phyloP scores from a whole-genome alignment of 345 rosid species.

The Citrus unshiu region DNA sequence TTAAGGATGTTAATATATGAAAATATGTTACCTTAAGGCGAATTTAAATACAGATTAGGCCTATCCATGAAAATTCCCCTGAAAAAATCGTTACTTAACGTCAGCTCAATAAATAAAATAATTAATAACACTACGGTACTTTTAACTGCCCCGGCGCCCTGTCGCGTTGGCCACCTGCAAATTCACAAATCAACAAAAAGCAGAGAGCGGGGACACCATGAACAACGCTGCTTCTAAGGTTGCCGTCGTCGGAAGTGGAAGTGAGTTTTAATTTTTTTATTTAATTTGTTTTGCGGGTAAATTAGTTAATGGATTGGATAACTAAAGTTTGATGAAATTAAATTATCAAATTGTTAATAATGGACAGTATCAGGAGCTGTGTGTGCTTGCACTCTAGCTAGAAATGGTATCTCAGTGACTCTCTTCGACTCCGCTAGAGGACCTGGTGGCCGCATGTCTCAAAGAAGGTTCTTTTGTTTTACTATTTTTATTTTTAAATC shows the following conservation, averaged over 20 bases:
- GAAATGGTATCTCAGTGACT: constrained; percentile 67
- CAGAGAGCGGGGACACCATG: constrained; percentile 12
- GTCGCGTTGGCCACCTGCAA: background rate
- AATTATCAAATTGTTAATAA: background rate
- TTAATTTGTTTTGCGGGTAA: background rate
- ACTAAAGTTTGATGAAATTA: background rate
- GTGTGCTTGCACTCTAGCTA: constrained; percentile 79
- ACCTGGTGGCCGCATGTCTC: constrained; percentile 92
- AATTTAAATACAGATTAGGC: too few species aligned
- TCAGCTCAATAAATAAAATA: too few species aligned
- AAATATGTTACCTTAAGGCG: too few species aligned
- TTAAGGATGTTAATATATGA: too few species aligned
- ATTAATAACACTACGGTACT: too few species aligned
- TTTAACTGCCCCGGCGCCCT: background rate
- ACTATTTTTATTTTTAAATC: background rate
- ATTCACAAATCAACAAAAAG: background rate
- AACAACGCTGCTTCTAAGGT: constrained; percentile 46
- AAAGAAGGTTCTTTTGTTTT: constrained; percentile 52
- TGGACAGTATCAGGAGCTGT: constrained; percentile 73
- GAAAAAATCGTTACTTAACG: too few species aligned
- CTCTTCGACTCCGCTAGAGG: constrained; percentile 79
- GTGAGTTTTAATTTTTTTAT: constrained; percentile 30
- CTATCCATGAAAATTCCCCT: too few species aligned
- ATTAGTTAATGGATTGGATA: background rate
- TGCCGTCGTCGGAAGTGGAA: constrained; percentile 81